phyloP scores from a whole-genome alignment of 805 yeast genomes.

The Kluyveromyces siamensis region DNA sequence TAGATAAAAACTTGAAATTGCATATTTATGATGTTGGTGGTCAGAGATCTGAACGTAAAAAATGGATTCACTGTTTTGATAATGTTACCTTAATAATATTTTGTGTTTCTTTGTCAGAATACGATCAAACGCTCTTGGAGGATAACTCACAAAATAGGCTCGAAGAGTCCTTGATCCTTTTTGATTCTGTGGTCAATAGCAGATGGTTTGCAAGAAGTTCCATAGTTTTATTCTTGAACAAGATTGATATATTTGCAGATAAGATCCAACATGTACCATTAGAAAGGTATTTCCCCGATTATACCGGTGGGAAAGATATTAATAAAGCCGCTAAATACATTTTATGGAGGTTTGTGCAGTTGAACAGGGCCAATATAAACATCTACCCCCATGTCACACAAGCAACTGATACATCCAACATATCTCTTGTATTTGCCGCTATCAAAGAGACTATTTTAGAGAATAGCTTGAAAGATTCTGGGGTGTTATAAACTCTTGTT shows the following conservation, averaged over 20 bases:
- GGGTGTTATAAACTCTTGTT: slow-evolving; percentile 38
- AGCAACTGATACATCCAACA: slow-evolving; percentile 88
- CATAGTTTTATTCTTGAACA: slow-evolving; percentile 76
- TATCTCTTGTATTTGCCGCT: slow-evolving; percentile 76
- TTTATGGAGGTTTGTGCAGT: slow-evolving; percentile 79
- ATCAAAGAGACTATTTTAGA: slow-evolving; percentile 74
- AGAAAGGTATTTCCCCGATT: slow-evolving; percentile 79
- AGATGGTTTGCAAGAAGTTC: slow-evolving; percentile 89
- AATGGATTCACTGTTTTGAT: slow-evolving; percentile 96
- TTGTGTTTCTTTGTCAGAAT: slow-evolving; percentile 86
- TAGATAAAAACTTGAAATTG: slow-evolving; percentile 52
- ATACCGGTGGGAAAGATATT: slow-evolving; percentile 82
- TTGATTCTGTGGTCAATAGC: slow-evolving; percentile 85
- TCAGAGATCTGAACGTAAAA: slow-evolving; percentile 88
- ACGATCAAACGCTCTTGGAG: slow-evolving; percentile 78
- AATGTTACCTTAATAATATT: slow-evolving; percentile 83
- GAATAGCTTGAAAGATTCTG: slow-evolving; percentile 67
- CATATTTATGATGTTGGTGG: slow-evolving; percentile 88
- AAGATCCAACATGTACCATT: slow-evolving; percentile 75
- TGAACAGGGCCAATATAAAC: slow-evolving; percentile 72
- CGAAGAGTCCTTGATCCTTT: slow-evolving; percentile 73
- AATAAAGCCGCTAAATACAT: slow-evolving; percentile 88
- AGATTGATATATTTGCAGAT: slow-evolving; percentile 83
- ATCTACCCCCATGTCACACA: slow-evolving; percentile 89
- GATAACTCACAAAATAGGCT: slow-evolving; percentile 67